Evolutionary conservation across 2,329 filamentous ascomycete species (phyloP), one percentile per base, ranked within the genome.

Genomic region (Parafenestella ontariensis): DNA sequence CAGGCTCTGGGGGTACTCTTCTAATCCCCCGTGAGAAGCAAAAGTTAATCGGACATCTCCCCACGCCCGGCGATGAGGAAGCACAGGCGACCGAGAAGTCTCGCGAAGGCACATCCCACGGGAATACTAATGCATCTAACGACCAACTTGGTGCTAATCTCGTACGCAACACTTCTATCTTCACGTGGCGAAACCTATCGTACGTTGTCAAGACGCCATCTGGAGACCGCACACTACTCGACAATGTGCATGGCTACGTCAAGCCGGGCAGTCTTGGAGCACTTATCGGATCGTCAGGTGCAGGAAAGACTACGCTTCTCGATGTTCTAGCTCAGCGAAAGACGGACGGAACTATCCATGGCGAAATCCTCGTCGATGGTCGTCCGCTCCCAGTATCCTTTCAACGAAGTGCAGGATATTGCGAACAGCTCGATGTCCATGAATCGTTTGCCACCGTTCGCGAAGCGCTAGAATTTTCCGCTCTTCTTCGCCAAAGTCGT

Each of bases 81-180:
- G 78, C 72, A 24, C 74, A 74, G 56, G 49, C 51, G 7, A 11
- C 18, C 7, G 60, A 61, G 49, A 61, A 65, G 46, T 15, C 41
- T 5, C 40, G 18, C 5, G 18, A 11, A 24, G 11, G 13, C 24
- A 9, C 23, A 23, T 23, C 43, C 36, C 33, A 34, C 31, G 46
- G 40, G 28, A 29, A 48, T 4, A 39, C 49, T 11, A 18, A 39
- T 5, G 31, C 31, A 11, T 51, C 51, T 23, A 24, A 46, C 9
- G 44, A 41, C 0, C 46, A 46, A 5, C 28, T 42, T 18, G 71
- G 78, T 46, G 70, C 71, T 5, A 71, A 80, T 34, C 77, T 89
- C 1, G 73, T 87, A 17, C 82, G 82, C 20, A 89, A 89, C 69
- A 88, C 83, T 0, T 87, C 85, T 0, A 79, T 89, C 0, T 90